Conservation (phyloP, 495 filamentous ascomycete species). For the Cercophora newfieldiana region DNA sequence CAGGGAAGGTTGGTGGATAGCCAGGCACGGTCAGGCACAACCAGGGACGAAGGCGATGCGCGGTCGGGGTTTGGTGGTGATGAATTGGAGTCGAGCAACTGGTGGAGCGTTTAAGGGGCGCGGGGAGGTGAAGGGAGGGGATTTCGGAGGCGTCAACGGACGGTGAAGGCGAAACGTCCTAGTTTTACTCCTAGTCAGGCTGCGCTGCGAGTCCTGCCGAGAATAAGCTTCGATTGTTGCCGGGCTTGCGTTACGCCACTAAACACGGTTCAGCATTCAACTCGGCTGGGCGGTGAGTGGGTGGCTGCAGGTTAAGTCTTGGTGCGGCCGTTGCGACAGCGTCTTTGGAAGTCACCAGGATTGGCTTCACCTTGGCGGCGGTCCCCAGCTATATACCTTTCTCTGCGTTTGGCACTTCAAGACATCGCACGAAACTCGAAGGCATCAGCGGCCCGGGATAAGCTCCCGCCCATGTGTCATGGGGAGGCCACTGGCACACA, state of each 20-base stretch:
- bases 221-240: slow-evolving; percentile 13
- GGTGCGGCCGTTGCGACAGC: neutral
- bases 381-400: neutral
- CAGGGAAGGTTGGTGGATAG: neutral
- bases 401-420: neutral
- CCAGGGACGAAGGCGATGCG: neutral
- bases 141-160: neutral
- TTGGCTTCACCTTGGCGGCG: neutral
- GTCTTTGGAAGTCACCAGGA: neutral
- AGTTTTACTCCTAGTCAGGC: neutral
- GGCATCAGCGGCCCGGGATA: neutral
- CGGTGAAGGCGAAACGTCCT: neutral
- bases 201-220: slow-evolving; percentile 9
- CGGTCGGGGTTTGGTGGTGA: neutral
- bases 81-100: neutral
- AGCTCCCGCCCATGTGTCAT: neutral
- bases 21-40: neutral
- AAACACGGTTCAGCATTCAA: neutral
- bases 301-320: neutral
- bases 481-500: neutral
- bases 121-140: neutral
- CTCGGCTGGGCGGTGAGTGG: neutral
- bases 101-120: neutral
- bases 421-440: neutral
- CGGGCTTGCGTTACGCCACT: slow-evolving; percentile 4